Evolutionary conservation across 2,329 filamentous ascomycete species (phyloP).

Genomic region (Aspergillus viridinutans): DNA sequence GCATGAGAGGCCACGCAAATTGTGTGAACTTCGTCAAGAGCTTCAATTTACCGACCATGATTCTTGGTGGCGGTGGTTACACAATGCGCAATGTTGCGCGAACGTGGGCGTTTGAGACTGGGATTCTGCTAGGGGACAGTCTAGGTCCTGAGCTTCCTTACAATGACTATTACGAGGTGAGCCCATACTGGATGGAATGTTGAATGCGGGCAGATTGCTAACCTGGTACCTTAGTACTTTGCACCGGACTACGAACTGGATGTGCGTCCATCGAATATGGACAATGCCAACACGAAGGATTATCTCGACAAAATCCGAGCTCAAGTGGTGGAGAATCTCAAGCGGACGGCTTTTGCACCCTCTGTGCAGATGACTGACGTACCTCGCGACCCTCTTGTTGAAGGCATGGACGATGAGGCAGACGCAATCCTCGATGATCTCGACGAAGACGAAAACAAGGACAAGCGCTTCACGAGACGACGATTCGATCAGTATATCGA

Average conservation of each 20-base stretch:
- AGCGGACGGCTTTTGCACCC: constrained; percentile 58
- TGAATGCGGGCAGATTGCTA: background rate
- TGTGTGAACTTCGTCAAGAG: constrained; percentile 67
- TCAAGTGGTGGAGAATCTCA: constrained; percentile 64
- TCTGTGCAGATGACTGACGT: constrained; percentile 64
- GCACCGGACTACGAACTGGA: constrained; percentile 66
- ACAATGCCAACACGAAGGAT: constrained; percentile 65
- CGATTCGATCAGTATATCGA: constrained; percentile 75
- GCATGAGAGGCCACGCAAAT: constrained; percentile 66
- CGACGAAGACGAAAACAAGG: constrained; percentile 82
- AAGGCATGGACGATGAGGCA: constrained; percentile 59
- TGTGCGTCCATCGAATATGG: constrained; percentile 67
- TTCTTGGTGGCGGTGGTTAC: constrained; percentile 65
- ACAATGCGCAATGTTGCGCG: constrained; percentile 63
- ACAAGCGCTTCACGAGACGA: constrained; percentile 75
- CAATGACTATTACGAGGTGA: constrained; percentile 85
- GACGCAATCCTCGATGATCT: constrained; percentile 64
- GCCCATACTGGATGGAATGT: constrained; percentile 1
- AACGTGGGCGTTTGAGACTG: constrained; percentile 66
- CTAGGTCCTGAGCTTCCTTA: constrained; percentile 83
- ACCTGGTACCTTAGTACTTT: constrained; percentile 51
- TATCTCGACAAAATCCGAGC: constrained; percentile 65
- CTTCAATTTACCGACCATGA: constrained; percentile 61
- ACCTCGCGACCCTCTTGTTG: constrained; percentile 51
- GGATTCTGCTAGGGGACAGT: constrained; percentile 75